phyloP scores from a whole-genome alignment of 148 eudicot genomes.

The Silene latifolia region DNA sequence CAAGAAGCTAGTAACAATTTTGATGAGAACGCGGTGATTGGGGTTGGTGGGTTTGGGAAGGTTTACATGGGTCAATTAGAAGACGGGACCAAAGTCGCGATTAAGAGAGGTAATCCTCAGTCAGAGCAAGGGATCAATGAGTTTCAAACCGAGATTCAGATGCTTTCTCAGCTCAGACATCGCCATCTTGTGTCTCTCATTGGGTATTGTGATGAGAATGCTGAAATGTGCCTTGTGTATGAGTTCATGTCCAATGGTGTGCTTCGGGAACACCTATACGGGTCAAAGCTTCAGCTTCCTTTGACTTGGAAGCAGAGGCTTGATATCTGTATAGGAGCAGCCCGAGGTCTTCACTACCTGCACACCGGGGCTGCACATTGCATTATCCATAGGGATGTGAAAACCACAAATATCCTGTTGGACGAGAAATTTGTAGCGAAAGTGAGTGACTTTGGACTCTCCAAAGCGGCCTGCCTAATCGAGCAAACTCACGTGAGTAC shows the following conservation, averaged over 20 bases:
- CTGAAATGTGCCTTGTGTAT: slow-evolving; percentile 62
- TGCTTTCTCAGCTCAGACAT: slow-evolving; percentile 59
- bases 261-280: slow-evolving; percentile 59
- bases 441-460: slow-evolving; percentile 62
- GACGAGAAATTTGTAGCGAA: slow-evolving; percentile 60
- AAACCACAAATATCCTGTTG: slow-evolving; percentile 60
- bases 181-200: slow-evolving; percentile 63
- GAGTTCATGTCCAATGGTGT: slow-evolving; percentile 67
- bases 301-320: slow-evolving; percentile 62
- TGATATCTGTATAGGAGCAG: slow-evolving; percentile 61
- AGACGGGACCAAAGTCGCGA: slow-evolving; percentile 52
- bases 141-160: slow-evolving; percentile 60
- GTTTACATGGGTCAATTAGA: slow-evolving; percentile 47
- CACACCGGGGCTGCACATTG: slow-evolving; percentile 67
- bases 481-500: slow-evolving; percentile 71
- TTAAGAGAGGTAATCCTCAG: slow-evolving; percentile 55
- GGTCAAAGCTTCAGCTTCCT: slow-evolving; percentile 31
- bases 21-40: slow-evolving; percentile 47
- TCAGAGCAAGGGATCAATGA: slow-evolving; percentile 64
- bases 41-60: slow-evolving; percentile 63
- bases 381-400: slow-evolving; percentile 63
- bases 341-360: slow-evolving; percentile 67
- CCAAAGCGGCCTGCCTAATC: slow-evolving; percentile 48
- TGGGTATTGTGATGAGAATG: slow-evolving; percentile 54
- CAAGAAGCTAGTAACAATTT: slow-evolving; percentile 50